These are phyloP conservation scores for Citrus glauca DNA, from an alignment of 345 rosid genomes.

Conservation along the genomic window DNA sequence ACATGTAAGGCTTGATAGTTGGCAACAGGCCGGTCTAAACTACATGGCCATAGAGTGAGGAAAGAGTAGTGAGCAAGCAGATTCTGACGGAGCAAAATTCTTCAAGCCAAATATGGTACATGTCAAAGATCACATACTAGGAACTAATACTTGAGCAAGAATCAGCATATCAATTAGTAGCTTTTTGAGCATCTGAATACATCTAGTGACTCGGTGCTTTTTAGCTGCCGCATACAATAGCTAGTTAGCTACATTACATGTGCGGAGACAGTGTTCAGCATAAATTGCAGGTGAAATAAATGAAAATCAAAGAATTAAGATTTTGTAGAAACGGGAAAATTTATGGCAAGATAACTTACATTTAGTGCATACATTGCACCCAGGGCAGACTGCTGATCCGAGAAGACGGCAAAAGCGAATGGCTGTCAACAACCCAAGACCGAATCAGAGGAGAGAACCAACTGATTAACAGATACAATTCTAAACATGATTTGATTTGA, in stretches of 20 bases:
- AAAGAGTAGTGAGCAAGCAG: not conserved
- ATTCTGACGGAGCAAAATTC: not conserved
- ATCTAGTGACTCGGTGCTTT: not conserved
- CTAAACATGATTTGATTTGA: not conserved
- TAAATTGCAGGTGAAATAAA: not conserved
- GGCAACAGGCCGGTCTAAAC: not conserved
- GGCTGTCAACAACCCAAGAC: constrained; percentile 42
- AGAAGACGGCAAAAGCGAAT: constrained; percentile 79
- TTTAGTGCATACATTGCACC: constrained; percentile 76
- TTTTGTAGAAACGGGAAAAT: not conserved
- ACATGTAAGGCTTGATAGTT: not conserved
- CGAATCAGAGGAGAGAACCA: constrained; percentile 13
- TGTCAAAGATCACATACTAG: not conserved
- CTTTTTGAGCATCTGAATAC: not conserved
- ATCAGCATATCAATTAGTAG: not conserved
- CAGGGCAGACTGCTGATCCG: constrained; percentile 67
- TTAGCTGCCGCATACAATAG: not conserved
- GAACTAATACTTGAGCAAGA: not conserved
- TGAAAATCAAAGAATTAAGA: too few relatives aligned
- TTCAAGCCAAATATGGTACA: not conserved
- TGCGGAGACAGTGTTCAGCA: not conserved
- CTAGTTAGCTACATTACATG: not conserved
- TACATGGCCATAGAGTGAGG: not conserved
- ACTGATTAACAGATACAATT: not conserved
- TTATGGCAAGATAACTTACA: constrained; percentile 37